These are phyloP conservation scores for Parietaria judaica DNA, from an alignment of 306 rosid genomes.

Conservation along the genomic window DNA sequence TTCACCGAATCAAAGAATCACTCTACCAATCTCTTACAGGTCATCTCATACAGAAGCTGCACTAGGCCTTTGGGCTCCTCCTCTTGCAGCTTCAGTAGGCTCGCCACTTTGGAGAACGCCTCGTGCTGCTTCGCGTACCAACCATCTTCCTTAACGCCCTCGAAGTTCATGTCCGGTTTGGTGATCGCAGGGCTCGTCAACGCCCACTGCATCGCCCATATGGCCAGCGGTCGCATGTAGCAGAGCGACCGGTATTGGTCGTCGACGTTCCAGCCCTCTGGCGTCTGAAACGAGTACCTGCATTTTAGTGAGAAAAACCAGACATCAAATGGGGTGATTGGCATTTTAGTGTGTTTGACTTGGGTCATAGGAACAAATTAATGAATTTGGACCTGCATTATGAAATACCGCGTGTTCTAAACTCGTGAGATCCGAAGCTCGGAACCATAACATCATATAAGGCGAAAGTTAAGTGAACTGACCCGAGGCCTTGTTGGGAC, in stretches of 20 bases:
- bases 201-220: conserved; percentile 99
- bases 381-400: no score
- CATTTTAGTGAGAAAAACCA: neutral
- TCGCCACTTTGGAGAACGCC: conserved; percentile 62
- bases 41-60: conserved; percentile 57
- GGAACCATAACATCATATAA: neutral
- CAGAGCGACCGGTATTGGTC: conserved; percentile 63
- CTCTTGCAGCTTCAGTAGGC: conserved; percentile 48
- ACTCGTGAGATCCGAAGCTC: no score
- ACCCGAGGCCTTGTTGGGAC: conserved; percentile 92
- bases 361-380: no score
- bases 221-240: conserved; percentile 95
- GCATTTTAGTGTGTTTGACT: neutral
- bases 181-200: conserved; percentile 36
- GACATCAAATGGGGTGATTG: conserved; percentile 14
- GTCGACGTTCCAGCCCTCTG: conserved; percentile 65
- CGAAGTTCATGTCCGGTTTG: conserved; percentile 27
- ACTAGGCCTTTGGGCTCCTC: conserved; percentile 48
- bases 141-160: conserved; percentile 29
- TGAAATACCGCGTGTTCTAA: no score
- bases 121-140: conserved; percentile 33
- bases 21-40: conserved; percentile 41
- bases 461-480: conserved; percentile 11
- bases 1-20: neutral
- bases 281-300: conserved; percentile 90